A percentile compares a stretch with the other conserved stretches of the same genome.
Conservation (phyloP, 768 basidiomycete species). For the Fomitopsis pulvina region DNA sequence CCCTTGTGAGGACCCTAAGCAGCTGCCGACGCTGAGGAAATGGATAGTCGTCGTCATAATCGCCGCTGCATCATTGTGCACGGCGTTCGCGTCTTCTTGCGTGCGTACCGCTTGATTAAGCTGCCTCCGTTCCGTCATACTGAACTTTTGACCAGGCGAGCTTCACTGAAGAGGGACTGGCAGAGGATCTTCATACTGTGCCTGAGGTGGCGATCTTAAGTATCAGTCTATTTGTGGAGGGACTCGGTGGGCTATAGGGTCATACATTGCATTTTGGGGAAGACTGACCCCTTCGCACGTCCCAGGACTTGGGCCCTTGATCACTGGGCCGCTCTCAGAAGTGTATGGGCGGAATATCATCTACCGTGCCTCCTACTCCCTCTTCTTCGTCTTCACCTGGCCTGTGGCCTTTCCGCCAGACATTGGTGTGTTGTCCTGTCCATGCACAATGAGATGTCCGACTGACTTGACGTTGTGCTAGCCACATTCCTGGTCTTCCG, state of each 20-base stretch:
- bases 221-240: conserved; percentile 39
- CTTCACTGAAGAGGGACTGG: conserved; percentile 56
- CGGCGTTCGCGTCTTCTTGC: conserved; percentile 48
- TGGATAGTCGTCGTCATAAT: conserved; percentile 23
- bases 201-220: conserved; percentile 43
- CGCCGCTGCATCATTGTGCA: conserved; percentile 18
- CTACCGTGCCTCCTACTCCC: conserved; percentile 52
- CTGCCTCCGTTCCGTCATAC: neutral
- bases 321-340: conserved; percentile 36
- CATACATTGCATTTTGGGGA: neutral
- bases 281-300: neutral
- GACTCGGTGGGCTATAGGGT: conserved; percentile 24
- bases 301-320: conserved; percentile 19
- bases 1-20: conserved; percentile 21
- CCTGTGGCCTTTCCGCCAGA: conserved; percentile 72
- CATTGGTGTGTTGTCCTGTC: conserved; percentile 36
- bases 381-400: conserved; percentile 62
- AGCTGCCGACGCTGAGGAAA: conserved; percentile 12
- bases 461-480: conserved; percentile 19
- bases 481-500: conserved; percentile 59
- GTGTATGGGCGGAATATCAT: conserved; percentile 56
- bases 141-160: conserved; percentile 39
- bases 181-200: conserved; percentile 44
- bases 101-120: conserved; percentile 27
- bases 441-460: no score